These are phyloP conservation scores for Fraxinus albicans DNA, from an alignment of 305 asterid genomes.

Conservation along the genomic window DNA sequence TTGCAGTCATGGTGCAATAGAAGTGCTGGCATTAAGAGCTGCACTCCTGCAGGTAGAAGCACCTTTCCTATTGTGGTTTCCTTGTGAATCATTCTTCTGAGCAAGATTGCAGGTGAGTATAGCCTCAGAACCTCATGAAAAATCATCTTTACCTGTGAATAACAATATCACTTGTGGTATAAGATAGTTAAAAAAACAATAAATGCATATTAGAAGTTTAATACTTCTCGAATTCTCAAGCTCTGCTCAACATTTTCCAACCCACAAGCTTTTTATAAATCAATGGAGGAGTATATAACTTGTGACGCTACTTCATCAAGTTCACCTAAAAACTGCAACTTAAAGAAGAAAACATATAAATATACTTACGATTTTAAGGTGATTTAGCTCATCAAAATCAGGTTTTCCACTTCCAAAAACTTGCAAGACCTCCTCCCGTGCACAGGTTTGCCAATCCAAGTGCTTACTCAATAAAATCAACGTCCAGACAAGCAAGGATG, in stretches of 20 bases:
- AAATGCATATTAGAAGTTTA: neutral
- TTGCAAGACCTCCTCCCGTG: constrained; percentile 38
- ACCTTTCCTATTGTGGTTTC: constrained; percentile 31
- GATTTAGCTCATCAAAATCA: constrained; percentile 21
- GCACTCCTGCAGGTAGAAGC: constrained; percentile 31
- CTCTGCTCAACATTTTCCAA: neutral
- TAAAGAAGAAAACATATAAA: neutral
- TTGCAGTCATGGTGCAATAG: constrained; percentile 33
- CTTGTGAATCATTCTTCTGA: constrained; percentile 17
- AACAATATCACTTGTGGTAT: neutral
- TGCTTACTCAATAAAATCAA: constrained; percentile 36
- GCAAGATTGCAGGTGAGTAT: constrained; percentile 35
- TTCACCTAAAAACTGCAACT: neutral
- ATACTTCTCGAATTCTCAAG: neutral
- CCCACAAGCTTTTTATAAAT: neutral
- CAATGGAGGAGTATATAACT: too few relatives aligned
- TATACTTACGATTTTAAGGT: constrained; percentile 33
- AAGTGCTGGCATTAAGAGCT: constrained; percentile 33
- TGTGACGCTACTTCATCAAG: neutral
- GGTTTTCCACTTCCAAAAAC: constrained; percentile 23
- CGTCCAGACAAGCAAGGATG: constrained; percentile 38
- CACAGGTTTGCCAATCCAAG: constrained; percentile 38
- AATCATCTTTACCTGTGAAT: constrained; percentile 44
- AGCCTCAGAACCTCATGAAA: constrained; percentile 50
- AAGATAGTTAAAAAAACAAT: neutral